These are phyloP conservation scores for Populus davidiana DNA, from an alignment of 345 rosid genomes.

Conservation along the genomic window DNA sequence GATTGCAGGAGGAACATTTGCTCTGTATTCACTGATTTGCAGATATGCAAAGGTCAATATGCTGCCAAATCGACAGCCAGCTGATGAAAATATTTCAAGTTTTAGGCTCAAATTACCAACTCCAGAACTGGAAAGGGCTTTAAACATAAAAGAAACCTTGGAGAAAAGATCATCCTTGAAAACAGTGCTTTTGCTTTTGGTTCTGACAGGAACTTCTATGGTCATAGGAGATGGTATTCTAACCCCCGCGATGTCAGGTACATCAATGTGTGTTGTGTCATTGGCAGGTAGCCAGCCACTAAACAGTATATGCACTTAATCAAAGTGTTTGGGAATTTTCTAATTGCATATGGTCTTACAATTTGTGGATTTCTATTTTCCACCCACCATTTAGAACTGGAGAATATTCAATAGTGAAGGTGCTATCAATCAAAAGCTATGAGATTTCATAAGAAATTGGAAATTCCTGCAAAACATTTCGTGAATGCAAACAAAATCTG, in stretches of 20 bases:
- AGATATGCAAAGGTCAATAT: conserved; percentile 85
- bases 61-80: conserved; percentile 90
- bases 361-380: background rate
- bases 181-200: conserved; percentile 71
- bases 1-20: conserved; percentile 94
- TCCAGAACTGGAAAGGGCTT: conserved; percentile 87
- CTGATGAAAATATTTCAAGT: conserved; percentile 91
- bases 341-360: background rate
- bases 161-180: conserved; percentile 70
- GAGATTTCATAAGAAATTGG: background rate
- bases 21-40: conserved; percentile 77
- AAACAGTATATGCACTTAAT: background rate
- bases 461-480: background rate
- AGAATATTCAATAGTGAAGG: background rate
- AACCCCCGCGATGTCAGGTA: conserved; percentile 96
- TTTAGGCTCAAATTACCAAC: conserved; percentile 89
- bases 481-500: background rate
- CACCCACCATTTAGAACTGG: background rate
- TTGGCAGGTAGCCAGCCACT: background rate
- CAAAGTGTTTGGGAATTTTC: background rate
- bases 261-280: conserved; percentile 1
- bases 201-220: conserved; percentile 97
- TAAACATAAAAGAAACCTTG: conserved; percentile 68
- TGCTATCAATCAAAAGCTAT: background rate
- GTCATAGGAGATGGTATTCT: conserved; percentile 93